Evolutionary conservation across 2,329 filamentous ascomycete species (phyloP).

Genomic region (Cytospora piceicola): DNA sequence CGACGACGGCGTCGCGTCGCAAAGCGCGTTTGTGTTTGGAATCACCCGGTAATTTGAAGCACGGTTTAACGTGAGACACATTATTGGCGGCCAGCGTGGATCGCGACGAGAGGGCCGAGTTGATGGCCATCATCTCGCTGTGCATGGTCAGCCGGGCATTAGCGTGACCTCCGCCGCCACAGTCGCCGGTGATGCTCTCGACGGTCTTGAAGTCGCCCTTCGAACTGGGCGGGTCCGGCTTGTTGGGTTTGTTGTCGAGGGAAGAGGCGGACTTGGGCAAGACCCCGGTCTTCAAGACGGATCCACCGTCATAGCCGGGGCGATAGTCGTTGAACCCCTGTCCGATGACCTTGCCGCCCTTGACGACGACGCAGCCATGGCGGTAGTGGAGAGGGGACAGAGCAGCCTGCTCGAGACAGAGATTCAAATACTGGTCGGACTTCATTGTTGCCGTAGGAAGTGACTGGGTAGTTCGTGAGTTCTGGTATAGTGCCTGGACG

Average conservation of each 20-base stretch:
- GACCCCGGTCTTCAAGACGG: constrained; percentile 50
- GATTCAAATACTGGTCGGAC: constrained; percentile 50
- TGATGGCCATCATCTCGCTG: constrained; percentile 60
- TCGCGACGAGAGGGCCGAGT: constrained; percentile 51
- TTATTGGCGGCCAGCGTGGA: constrained; percentile 47
- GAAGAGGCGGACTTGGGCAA: constrained; percentile 42
- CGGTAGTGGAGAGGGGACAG: constrained; percentile 53
- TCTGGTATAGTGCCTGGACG: not conserved
- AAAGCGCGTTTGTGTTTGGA: constrained; percentile 52
- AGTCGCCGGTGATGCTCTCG: constrained; percentile 37
- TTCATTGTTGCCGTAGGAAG: constrained; percentile 27
- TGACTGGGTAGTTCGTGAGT: not conserved
- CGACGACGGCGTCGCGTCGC: constrained; percentile 46
- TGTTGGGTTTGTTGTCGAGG: constrained; percentile 38
- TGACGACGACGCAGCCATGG: constrained; percentile 52
- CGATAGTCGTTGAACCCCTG: constrained; percentile 56
- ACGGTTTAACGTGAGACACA: constrained; percentile 53
- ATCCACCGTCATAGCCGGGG: constrained; percentile 52
- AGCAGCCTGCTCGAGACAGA: constrained; percentile 56
- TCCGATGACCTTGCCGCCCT: constrained; percentile 57
- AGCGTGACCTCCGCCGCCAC: constrained; percentile 41
- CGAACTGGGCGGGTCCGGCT: constrained; percentile 39
- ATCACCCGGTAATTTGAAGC: constrained; percentile 51
- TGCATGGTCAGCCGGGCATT: constrained; percentile 55
- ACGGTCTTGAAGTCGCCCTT: constrained; percentile 44